Evolutionary conservation across 768 basidiomycete genomes (phyloP), one percentile per base, ranked within the genome.

Genomic region (Mycena galericulata): DNA sequence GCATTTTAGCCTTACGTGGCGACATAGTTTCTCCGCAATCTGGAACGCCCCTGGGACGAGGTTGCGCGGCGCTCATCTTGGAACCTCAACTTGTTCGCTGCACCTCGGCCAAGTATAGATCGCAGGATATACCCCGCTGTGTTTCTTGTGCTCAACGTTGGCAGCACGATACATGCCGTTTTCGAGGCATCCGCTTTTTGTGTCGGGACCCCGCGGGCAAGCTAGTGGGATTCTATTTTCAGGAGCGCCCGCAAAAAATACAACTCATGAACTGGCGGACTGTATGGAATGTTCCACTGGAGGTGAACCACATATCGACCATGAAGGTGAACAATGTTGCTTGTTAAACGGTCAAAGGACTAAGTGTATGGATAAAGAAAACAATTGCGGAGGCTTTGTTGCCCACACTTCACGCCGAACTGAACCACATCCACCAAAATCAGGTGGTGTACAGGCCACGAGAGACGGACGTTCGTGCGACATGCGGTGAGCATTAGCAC

Each of bases 151-250:
- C 91, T 38, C 90, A 93, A 45, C 90, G 93, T 27, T 94, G 93
- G 93, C 92, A 92, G 1, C 92, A 93, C 43, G 93, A 95, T 75
- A 94, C 92, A 3, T 95, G 93, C 75, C 89, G 93, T 27, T 95
- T 95, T 79, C 93, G 94, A 76, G 89, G 89, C n/a, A 92, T 95
- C 69, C 88, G 93, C n/a, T 92, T 88, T 75, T 91, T 95, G 78
- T 81, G 92, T 73, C 89, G 91, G 68, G 88, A 92, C 68, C 68
- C 78, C 43, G 82, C 88, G 43, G 79, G 85, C 67, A 85, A 86
- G 45, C 86, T 93, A 51, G 83, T 88, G 50, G 91, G 89, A 24
- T 86, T 92, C 60, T 88, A 89, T 71, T 95, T 94, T 72, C 86
- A 88, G 36, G 90, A 91, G 78, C 86, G 84, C 67, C 86, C 87